phyloP scores from a whole-genome alignment of 371 early-diverging fungal genomes.

The Circinella umbellata region DNA sequence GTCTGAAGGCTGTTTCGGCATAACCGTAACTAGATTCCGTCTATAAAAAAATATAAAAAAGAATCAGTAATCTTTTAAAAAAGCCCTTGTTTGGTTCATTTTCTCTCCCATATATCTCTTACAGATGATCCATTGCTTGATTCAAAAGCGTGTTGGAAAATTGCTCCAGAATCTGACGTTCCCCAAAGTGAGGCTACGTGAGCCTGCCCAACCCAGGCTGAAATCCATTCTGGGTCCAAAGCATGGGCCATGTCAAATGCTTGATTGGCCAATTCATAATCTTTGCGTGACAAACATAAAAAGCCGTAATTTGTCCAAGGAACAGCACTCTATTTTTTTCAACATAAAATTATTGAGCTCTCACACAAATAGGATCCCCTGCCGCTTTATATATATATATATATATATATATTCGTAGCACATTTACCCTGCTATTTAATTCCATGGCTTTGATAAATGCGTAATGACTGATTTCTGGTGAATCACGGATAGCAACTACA shows the following conservation, averaged over 20 bases:
- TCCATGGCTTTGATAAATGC: slow-evolving; percentile 84
- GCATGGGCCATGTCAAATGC: slow-evolving; percentile 80
- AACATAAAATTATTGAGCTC: not conserved
- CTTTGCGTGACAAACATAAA: slow-evolving; percentile 75
- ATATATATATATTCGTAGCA: too few relatives aligned
- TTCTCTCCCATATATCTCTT: slow-evolving; percentile 9
- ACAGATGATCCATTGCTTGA: slow-evolving; percentile 63
- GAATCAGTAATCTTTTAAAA: not conserved
- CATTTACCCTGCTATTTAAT: slow-evolving; percentile 64
- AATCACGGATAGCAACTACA: slow-evolving; percentile 55
- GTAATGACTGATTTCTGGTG: slow-evolving; percentile 80
- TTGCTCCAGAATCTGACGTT: slow-evolving; percentile 52
- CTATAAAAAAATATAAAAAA: slow-evolving; percentile 27
- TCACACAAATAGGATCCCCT: too few relatives aligned
- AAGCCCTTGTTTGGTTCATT: not conserved
- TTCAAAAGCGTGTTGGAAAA: slow-evolving; percentile 82
- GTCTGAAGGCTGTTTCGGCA: slow-evolving; percentile 62
- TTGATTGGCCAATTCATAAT: slow-evolving; percentile 79
- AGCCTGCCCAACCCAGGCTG: slow-evolving; percentile 89
- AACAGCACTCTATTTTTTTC: slow-evolving; percentile 54
- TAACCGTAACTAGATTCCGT: slow-evolving; percentile 76
- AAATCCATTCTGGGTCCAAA: slow-evolving; percentile 80
- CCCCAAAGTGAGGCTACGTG: slow-evolving; percentile 70
- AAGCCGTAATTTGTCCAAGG: slow-evolving; percentile 89
- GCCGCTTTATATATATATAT: too few relatives aligned